A percentile compares a stretch with the other conserved stretches of the same genome.
phyloP scores from a whole-genome alignment of 352 stramenopile species.

The Lagenidium sp. region DNA sequence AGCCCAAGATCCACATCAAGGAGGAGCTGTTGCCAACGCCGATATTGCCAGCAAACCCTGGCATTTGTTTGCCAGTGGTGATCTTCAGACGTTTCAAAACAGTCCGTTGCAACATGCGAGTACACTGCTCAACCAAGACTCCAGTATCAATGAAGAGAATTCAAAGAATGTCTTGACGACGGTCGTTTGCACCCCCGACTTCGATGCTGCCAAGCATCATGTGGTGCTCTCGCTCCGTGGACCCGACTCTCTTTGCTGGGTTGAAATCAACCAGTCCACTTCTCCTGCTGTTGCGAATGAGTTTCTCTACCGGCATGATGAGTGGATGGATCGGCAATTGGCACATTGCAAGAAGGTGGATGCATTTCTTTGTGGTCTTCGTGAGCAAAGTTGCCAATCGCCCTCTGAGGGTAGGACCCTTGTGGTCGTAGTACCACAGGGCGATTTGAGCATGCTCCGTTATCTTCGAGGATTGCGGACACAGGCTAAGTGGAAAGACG shows the following conservation, averaged over 20 bases:
- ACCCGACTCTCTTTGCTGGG: constrained; percentile 66
- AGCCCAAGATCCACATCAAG: constrained; percentile 13
- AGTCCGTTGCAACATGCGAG: constrained; percentile 45
- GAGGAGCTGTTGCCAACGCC: constrained; percentile 3
- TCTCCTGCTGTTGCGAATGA: constrained; percentile 25
- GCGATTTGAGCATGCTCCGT: constrained; percentile 53
- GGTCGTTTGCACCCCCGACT: too few species aligned
- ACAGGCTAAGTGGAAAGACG: constrained; percentile 69
- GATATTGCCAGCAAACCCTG: constrained; percentile 48
- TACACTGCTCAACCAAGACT: too few species aligned
- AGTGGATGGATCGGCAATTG: constrained; percentile 57
- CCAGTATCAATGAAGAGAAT: too few species aligned
- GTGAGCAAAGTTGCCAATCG: too few species aligned
- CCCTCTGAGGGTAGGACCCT: constrained; percentile 53
- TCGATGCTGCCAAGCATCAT: too few species aligned
- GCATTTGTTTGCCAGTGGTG: constrained; percentile 60
- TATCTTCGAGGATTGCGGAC: constrained; percentile 71
- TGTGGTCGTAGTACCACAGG: constrained; percentile 59
- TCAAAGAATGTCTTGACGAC: too few species aligned
- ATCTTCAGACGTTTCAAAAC: constrained; percentile 32
- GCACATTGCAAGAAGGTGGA: too few species aligned
- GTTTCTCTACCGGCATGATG: constrained; percentile 51
- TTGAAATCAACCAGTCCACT: constrained; percentile 55
- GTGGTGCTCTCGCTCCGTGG: too few species aligned
- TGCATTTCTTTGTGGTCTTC: too few species aligned